Base-by-base conservation (phyloP, 805 yeast species). In the Cyberlindnera sargentensis region DNA sequence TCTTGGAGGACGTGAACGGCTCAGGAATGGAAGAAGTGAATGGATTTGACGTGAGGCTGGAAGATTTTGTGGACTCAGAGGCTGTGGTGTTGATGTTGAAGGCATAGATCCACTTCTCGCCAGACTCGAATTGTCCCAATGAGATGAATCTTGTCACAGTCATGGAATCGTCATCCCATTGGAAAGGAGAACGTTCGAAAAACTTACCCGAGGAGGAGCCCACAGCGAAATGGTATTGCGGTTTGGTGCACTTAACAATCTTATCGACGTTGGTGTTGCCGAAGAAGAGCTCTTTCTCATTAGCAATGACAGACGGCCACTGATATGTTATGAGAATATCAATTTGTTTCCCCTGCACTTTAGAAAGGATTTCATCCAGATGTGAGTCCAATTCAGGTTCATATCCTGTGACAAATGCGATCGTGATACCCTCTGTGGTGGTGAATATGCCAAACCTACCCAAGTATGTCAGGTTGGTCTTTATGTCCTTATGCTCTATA, bases 41-140 rank as follows among this genome's bases (percentile, higher is more conserved):
- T 4, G 75, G 72, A 43, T 67, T 68, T 24, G 47, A 40, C 4
- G 61, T 56, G 4, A 60, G 10, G 40, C 54, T 56, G 3, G 56
- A 52, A 2, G 43, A 36, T 24, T 47, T 47, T 3, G 58, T 29
- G 5, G 45, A 57, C 20, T 60, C 65, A 15, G 20, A 15, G 20
- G 20, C 29, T 60, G 44, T 33, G 15, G 36, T 5, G 40, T 56
- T 56, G 28, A 77, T 41, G 32, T 68, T 70, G 49, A 85, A 85
- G 0, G 95, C 95, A 64, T 86, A 87, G 48, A 78, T 81, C 90
- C 91, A 87, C 57, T 73, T 75, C 3, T 66, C 71, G 8, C 70
- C 68, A 3, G 74, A 65, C 0, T 80, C 83, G 58, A 70, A 82
- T 39, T 70, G 67, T 0, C 78, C 84, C 39, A 86, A 58, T 56